Conservation (phyloP, 768 basidiomycete species). For the Candolleomyces efflorescens region DNA sequence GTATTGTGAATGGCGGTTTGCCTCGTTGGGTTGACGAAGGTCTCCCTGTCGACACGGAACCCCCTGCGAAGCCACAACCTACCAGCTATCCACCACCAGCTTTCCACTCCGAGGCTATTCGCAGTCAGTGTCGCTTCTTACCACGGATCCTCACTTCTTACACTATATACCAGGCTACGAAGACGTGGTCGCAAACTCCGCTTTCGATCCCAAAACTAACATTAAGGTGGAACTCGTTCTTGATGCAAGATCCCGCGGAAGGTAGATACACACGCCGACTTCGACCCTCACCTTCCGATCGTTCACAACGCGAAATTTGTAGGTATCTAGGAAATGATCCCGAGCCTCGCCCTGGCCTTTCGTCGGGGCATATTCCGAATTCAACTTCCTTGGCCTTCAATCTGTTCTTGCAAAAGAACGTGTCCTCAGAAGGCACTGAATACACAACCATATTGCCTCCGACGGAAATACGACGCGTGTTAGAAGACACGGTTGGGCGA, state of each 20-base stretch:
- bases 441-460: slow-evolving; percentile 59
- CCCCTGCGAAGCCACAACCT: slow-evolving; percentile 21
- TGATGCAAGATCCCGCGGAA: slow-evolving; percentile 81
- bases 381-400: slow-evolving; percentile 85
- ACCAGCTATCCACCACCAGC: slow-evolving; percentile 49
- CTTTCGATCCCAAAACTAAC: slow-evolving; percentile 37
- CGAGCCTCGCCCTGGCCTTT: slow-evolving; percentile 84
- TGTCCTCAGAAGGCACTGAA: slow-evolving; percentile 35
- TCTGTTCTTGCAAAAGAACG: slow-evolving; percentile 52
- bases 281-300: background rate
- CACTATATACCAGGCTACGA: slow-evolving; percentile 59
- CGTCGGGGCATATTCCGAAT: slow-evolving; percentile 90
- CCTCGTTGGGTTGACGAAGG: slow-evolving; percentile 76
- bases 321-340: slow-evolving; percentile 81
- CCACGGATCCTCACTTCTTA: background rate
- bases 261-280: slow-evolving; percentile 40
- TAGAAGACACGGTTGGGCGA: slow-evolving; percentile 61
- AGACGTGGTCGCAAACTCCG: slow-evolving; percentile 72
- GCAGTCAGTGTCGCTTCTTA: slow-evolving; percentile 37
- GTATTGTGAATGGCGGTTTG: slow-evolving; percentile 90
- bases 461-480: slow-evolving; percentile 51
- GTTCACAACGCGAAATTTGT: slow-evolving; percentile 1
- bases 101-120: slow-evolving; percentile 46
- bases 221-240: slow-evolving; percentile 64
- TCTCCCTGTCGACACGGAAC: slow-evolving; percentile 42